Evolutionary conservation across 179 eudicot species (phyloP).

Genomic region (Silene noctiflora): DNA sequence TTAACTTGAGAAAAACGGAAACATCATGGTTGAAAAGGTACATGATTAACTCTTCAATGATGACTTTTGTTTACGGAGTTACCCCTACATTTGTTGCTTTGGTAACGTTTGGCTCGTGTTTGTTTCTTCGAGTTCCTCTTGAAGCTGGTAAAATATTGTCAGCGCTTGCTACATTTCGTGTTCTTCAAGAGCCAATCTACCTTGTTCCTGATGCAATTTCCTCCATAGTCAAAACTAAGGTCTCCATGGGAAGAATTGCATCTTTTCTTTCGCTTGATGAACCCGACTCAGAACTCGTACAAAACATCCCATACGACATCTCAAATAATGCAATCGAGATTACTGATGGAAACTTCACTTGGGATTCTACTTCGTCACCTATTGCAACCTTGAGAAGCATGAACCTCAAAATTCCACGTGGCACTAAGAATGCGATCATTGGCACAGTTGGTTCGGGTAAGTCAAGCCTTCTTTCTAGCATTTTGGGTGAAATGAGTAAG

Average conservation of each 20-base stretch:
- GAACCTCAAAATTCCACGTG: conserved; percentile 11
- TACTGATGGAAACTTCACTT: conserved; percentile 20
- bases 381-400: conserved; percentile 1
- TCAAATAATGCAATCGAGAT: conserved; percentile 18
- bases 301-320: conserved; percentile 1
- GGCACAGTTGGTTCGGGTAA: conserved; percentile 71
- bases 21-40: conserved; percentile 25
- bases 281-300: conserved; percentile 7
- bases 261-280: conserved; percentile 23
- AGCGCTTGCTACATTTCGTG: conserved; percentile 24
- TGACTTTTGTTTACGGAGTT: conserved; percentile 14
- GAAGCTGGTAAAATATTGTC: conserved; percentile 25
- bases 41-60: background rate
- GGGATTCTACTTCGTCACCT: background rate
- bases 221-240: conserved; percentile 16
- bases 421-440: conserved; percentile 35
- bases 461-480: conserved; percentile 61
- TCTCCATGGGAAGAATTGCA: conserved; percentile 20
- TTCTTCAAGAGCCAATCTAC: conserved; percentile 19
- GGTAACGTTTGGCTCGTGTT: conserved; percentile 28
- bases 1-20: conserved; percentile 20
- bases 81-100: conserved; percentile 28
- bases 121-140: conserved; percentile 24
- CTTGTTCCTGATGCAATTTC: conserved; percentile 13
- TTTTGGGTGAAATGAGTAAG: conserved; percentile 54